Base-by-base conservation (phyloP, 2,329 filamentous ascomycete species). In the Cordyceps cicadae region DNA sequence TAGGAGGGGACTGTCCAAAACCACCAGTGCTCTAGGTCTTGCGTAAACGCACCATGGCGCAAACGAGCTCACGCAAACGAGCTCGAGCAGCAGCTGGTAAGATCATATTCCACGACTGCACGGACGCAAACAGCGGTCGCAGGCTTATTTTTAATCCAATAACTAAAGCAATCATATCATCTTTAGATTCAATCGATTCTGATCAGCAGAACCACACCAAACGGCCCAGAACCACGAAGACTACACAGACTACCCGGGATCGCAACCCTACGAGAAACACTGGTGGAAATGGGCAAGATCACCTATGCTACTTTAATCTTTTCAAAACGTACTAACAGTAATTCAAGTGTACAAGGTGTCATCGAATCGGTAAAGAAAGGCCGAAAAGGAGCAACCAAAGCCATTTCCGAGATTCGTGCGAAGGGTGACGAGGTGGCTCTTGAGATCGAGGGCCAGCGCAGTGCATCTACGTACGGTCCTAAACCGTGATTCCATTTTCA, bases 1-100 rank as follows among this genome's bases (percentile, higher is more conserved):
- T 17, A 11, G 7, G 3, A 11, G 34, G 8, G 34, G 12, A 37
- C 34, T 37, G 34, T 37, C 14, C 12, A 37, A 11, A 37, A 37
- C 34, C 34, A 37, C 12, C 34, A 14, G 34, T 14, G 34, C 15
- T 26, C 37, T 8, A 26, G 43, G 37, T n/a, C 21, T 26, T 55
- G 3, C 4, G 39, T n/a, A n/a, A 46, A 5, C 14, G 12, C 46
- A 49, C n/a, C 19, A 60, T 60, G 58, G 50, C 58, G 32, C 58
- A 60, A 54, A 54, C 58, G 51, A 32, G 41, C 50, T 37, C 58
- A 15, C 50, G 58, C 50, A 60, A 60, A 60, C 58, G 58, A 52
- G 58, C 41, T 41, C 58, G 58, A 48, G 41, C 50, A n/a, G 17
- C 41, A 7, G 11, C 58, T 5, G 29, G 58, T 60, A 54, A 54